Percentiles rank a stretch among this genome's conserved stretches.
Evolutionary conservation across 1,139 yeast species (phyloP).

Genomic region (Saccharomycopsis phalli): DNA sequence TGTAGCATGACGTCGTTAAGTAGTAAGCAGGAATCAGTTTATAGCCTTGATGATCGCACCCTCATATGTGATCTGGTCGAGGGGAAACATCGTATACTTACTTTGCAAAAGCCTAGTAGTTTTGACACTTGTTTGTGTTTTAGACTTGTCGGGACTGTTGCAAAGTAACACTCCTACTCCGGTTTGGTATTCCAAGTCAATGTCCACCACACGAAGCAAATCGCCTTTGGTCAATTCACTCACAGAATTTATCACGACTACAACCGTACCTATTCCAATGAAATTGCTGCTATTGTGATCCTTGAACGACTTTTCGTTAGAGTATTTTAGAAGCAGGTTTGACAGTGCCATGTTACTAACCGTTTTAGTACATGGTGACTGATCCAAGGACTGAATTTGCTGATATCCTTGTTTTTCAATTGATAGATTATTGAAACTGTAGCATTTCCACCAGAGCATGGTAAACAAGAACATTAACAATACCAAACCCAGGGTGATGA

Average conservation of each 20-base stretch:
- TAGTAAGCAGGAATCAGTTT: background rate
- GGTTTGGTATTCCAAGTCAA: background rate
- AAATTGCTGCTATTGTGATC: background rate
- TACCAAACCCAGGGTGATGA: slow-evolving; percentile 2
- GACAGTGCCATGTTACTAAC: no score
- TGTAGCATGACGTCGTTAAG: background rate
- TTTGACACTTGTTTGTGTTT: no score
- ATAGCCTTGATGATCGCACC: background rate
- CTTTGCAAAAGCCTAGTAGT: no score
- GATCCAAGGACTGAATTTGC: no score
- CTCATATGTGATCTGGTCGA: no score
- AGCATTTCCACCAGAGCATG: slow-evolving; percentile 8
- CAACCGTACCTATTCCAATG: slow-evolving; percentile 5
- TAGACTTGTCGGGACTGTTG: background rate
- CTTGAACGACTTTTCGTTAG: background rate
- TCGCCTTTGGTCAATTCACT: slow-evolving; percentile 7
- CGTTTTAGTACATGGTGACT: no score
- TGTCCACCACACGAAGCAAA: slow-evolving; percentile 6
- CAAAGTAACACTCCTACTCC: slow-evolving; percentile 4
- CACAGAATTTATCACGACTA: slow-evolving; percentile 2
- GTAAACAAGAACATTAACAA: slow-evolving; percentile 2
- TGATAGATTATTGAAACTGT: slow-evolving; percentile 1
- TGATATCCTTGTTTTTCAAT: no score
- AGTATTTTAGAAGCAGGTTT: background rate
- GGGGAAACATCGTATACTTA: no score